Percentiles rank a stretch among this genome's conserved stretches.
These are phyloP conservation scores for Saxophila tyrrhenica DNA, from an alignment of 495 filamentous ascomycete genomes.

Conservation along the genomic window DNA sequence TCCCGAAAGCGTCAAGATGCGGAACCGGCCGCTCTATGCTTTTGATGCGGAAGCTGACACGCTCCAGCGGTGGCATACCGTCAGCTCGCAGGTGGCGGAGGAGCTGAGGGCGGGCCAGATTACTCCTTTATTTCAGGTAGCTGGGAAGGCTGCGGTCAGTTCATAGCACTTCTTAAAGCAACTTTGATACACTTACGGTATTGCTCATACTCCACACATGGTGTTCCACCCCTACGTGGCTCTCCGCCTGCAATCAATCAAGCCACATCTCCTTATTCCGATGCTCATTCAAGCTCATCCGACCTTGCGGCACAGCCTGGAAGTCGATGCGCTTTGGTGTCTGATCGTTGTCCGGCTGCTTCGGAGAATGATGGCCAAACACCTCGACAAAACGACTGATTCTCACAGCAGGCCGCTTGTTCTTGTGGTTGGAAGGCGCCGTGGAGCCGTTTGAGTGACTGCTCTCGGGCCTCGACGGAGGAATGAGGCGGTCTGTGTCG, in stretches of 20 bases:
- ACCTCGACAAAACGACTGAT: no score
- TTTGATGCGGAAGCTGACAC: slow-evolving; percentile 42
- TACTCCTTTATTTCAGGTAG: slow-evolving; percentile 25
- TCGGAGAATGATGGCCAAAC: neutral
- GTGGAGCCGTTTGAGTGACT: neutral
- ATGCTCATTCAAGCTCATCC: neutral
- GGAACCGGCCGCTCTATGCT: slow-evolving; percentile 40
- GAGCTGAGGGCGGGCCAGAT: slow-evolving; percentile 34
- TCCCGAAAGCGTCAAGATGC: slow-evolving; percentile 42
- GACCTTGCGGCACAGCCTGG: neutral
- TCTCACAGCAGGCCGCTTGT: no score
- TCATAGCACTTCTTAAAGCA: neutral
- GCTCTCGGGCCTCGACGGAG: neutral
- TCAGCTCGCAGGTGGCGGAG: slow-evolving; percentile 28
- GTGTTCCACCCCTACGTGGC: no score
- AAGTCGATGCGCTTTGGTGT: neutral
- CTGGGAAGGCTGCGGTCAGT: neutral
- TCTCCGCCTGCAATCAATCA: no score
- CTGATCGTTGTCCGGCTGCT: neutral
- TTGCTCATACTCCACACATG: neutral
- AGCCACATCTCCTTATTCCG: neutral
- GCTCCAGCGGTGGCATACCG: slow-evolving; percentile 32
- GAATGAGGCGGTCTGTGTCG: neutral
- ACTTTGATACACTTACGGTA: neutral
- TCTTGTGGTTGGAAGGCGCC: neutral